Evolutionary conservation across 2,329 filamentous ascomycete species (phyloP).

Genomic region (Cadophora sp.): DNA sequence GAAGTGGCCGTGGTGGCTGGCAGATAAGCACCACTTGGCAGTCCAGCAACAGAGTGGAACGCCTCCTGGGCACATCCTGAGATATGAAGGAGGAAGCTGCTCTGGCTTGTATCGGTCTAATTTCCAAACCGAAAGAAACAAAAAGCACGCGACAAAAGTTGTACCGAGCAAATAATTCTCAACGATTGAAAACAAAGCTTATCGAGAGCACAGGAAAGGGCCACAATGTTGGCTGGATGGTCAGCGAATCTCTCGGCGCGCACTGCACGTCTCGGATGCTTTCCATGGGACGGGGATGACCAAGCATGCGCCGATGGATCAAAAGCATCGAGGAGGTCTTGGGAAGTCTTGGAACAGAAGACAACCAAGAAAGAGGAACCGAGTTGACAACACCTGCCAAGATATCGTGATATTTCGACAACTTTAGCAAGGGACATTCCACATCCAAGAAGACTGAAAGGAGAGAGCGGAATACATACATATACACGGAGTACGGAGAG

Average conservation of each 20-base stretch:
- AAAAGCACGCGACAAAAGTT: not conserved
- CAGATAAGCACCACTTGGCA: conserved; percentile 16
- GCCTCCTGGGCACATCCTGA: conserved; percentile 2
- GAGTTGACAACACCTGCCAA: conserved; percentile 4
- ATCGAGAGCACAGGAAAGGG: not conserved
- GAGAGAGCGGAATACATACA: not conserved
- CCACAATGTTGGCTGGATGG: not conserved
- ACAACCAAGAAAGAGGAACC: not conserved
- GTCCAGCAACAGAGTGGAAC: not conserved
- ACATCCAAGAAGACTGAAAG: not conserved
- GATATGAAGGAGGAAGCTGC: conserved; percentile 10
- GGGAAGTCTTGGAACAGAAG: not conserved
- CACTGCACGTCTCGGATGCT: not conserved
- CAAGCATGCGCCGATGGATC: not conserved
- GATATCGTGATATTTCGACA: not conserved
- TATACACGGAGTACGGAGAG: not conserved
- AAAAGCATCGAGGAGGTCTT: not conserved
- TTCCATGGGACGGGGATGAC: not conserved
- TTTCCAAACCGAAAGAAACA: not conserved
- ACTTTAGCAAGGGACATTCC: not conserved
- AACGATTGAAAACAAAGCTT: not conserved
- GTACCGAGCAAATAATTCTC: not conserved
- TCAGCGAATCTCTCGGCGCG: not conserved
- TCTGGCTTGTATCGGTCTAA: conserved; percentile 13
- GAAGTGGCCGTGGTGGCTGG: conserved; percentile 3